These are phyloP conservation scores for Gnomoniopsis smithogilvyi DNA, from an alignment of 2,329 filamentous ascomycete species.

Conservation along the genomic window DNA sequence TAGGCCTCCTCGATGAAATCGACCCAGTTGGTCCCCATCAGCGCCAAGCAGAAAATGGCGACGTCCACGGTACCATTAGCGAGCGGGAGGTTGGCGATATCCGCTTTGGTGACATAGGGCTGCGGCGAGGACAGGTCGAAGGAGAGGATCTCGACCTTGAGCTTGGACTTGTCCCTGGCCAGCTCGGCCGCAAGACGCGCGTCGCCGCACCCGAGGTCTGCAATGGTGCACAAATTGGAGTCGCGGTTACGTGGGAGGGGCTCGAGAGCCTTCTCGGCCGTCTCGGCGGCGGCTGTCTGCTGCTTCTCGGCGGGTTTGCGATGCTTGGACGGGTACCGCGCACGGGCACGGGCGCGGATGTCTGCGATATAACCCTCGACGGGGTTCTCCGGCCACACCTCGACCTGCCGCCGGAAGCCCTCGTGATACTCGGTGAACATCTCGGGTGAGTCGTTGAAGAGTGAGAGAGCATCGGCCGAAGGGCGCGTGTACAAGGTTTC, in stretches of 20 bases:
- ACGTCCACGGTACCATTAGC: slow-evolving; percentile 75
- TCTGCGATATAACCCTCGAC: slow-evolving; percentile 80
- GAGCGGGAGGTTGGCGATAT: slow-evolving; percentile 81
- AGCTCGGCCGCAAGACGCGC: slow-evolving; percentile 74
- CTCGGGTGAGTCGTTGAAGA: slow-evolving; percentile 82
- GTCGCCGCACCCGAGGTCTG: slow-evolving; percentile 91
- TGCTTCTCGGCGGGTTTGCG: slow-evolving; percentile 21
- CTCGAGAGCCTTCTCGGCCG: slow-evolving; percentile 26
- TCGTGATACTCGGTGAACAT: slow-evolving; percentile 97
- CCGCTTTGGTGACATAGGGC: slow-evolving; percentile 77
- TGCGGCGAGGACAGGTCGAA: slow-evolving; percentile 83
- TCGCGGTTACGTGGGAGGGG: slow-evolving; percentile 71
- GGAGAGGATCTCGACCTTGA: slow-evolving; percentile 73
- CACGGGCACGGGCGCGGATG: slow-evolving; percentile 64
- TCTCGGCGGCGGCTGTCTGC: slow-evolving; percentile 26
- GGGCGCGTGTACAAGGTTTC: slow-evolving; percentile 93
- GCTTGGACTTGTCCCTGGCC: slow-evolving; percentile 57
- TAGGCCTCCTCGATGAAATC: slow-evolving; percentile 96
- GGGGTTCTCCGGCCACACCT: slow-evolving; percentile 94
- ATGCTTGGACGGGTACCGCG: slow-evolving; percentile 28
- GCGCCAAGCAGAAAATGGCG: slow-evolving; percentile 89
- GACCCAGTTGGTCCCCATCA: slow-evolving; percentile 99
- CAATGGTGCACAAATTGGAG: slow-evolving; percentile 65
- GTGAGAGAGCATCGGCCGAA: slow-evolving; percentile 74
- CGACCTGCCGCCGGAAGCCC: slow-evolving; percentile 92